These are phyloP conservation scores for Mycena albidolilacea DNA, from an alignment of 768 basidiomycete species.

Conservation along the genomic window DNA sequence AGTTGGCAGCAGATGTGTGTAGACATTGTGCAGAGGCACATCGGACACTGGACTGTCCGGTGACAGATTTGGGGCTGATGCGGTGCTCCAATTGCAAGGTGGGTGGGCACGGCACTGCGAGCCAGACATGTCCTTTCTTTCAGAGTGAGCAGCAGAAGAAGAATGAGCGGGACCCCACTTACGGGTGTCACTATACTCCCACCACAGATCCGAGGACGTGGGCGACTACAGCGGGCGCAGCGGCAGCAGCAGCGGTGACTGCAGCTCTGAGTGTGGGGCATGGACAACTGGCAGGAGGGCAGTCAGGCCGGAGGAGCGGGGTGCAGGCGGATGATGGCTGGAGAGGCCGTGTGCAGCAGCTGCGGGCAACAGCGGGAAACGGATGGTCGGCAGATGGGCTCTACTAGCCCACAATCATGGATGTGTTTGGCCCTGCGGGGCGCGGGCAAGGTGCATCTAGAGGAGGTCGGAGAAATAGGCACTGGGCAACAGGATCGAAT, in stretches of 20 bases:
- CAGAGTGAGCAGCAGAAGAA: neutral
- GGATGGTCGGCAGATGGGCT: too few relatives aligned
- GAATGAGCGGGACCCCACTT: neutral
- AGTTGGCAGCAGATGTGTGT: neutral
- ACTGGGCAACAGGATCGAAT: too few relatives aligned
- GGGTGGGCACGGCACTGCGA: constrained; percentile 10
- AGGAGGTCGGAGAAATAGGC: too few relatives aligned
- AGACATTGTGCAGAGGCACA: constrained; percentile 5
- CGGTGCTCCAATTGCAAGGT: constrained; percentile 23
- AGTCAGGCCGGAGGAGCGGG: too few relatives aligned
- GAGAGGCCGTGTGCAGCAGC: too few relatives aligned
- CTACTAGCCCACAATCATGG: too few relatives aligned
- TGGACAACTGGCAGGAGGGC: neutral
- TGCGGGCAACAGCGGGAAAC: too few relatives aligned
- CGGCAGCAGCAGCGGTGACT: neutral
- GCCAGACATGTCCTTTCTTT: constrained; percentile 1
- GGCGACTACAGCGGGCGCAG: neutral
- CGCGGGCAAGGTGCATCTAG: too few relatives aligned
- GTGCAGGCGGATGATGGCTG: too few relatives aligned
- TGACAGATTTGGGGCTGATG: neutral
- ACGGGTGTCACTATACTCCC: neutral
- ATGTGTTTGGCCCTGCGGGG: too few relatives aligned
- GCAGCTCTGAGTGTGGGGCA: neutral
- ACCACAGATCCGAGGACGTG: constrained; percentile 14
- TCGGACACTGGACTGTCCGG: constrained; percentile 11